Conservation (phyloP, 192 early-diverging fungal genomes). For the Paraglomus occultum region DNA sequence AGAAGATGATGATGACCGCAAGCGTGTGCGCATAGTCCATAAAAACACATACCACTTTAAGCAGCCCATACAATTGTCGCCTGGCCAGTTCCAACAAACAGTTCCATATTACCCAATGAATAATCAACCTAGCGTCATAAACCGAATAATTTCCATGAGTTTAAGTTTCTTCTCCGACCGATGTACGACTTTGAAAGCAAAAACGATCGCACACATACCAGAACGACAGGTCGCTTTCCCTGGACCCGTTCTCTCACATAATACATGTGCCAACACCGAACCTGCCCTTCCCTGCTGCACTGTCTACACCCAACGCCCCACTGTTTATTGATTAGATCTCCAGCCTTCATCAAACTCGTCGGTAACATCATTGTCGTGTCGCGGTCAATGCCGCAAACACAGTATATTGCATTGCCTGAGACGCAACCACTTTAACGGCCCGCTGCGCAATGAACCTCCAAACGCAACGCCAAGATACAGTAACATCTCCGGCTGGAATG, state of each 20-base stretch:
- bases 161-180: background rate
- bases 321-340: constrained; percentile 59
- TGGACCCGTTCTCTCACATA: constrained; percentile 53
- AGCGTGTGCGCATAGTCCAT: too few species aligned
- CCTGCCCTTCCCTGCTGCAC: constrained; percentile 56
- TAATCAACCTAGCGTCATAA: constrained; percentile 44
- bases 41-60: constrained; percentile 41
- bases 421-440: constrained; percentile 48
- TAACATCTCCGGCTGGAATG: constrained; percentile 47
- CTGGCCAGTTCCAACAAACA: constrained; percentile 51
- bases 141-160: too few species aligned
- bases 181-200: background rate
- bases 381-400: constrained; percentile 51
- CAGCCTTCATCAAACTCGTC: constrained; percentile 47
- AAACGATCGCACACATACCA: constrained; percentile 35
- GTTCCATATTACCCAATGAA: constrained; percentile 55
- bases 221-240: constrained; percentile 51
- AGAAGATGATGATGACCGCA: too few species aligned
- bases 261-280: constrained; percentile 53
- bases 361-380: constrained; percentile 52
- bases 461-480: constrained; percentile 50
- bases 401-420: constrained; percentile 47
- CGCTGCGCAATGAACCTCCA: constrained; percentile 47
- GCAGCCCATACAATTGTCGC: constrained; percentile 43
- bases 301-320: constrained; percentile 55